Evolutionary conservation across 371 early-diverging fungal genomes (phyloP), one percentile per base, ranked within the genome.

Genomic region (Mucor racemosus): DNA sequence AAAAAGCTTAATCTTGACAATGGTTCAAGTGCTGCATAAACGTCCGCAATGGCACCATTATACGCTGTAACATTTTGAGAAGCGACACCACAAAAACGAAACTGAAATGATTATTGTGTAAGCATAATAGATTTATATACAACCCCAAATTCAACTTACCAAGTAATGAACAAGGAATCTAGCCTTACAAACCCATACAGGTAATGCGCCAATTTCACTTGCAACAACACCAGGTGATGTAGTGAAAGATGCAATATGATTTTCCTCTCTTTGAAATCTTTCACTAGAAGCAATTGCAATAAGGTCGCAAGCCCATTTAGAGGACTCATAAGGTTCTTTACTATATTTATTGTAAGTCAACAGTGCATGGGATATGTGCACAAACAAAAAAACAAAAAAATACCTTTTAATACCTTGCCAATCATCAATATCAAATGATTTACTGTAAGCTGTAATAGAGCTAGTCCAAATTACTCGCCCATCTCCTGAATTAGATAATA

Each of bases 391-490:
- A 5, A 36, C 9, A 10, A 5, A n/a, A 50, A 21, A 7, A 40
- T 72, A 88, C 78, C 85, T 80, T 39, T 85, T 69, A 7, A 92
- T 61, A 41, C 91, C 90, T 76, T 94, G 92, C 86, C 86, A 91
- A 61, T 95, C 96, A 1, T 83, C 68, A 9, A 72, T 69, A 57
- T 77, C 66, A 67, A 91, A 92, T 33, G 65, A 60, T 0, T 65
- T 66, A 19, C 77, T 79, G 4, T 75, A 74, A 0, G 92, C 88
- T 3, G 93, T 88, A 40, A 80, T 66, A 1, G 95, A 95, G 35
- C 92, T 86, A 7, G 93, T 91, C 94, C 94, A 95, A 14, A 95
- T 82, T 6, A 95, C 81, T n/a, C 93, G 84, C n/a, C 85, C 84
- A 8, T 78, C 84, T 10, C 76, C 84, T 0, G 87, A 76, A 4